Conservation (phyloP, 257 asterid species). For the Linaria vulgaris region DNA sequence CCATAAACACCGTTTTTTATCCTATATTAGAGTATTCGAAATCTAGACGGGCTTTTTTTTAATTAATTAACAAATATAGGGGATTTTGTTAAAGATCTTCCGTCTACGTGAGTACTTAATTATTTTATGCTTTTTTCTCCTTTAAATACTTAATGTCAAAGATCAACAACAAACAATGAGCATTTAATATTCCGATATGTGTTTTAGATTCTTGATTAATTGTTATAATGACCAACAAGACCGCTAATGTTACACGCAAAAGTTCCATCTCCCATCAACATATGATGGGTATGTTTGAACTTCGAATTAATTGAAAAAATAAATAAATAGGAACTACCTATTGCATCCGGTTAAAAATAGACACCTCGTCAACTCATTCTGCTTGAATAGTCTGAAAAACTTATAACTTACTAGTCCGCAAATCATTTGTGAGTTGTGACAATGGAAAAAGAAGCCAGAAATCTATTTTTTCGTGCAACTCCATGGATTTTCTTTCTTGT, state of each 20-base stretch:
- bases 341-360: neutral
- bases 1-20: no score
- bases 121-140: no score
- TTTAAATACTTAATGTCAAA: no score
- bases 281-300: neutral
- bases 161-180: slow-evolving; percentile 7
- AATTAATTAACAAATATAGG: no score
- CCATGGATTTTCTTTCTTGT: slow-evolving; percentile 39
- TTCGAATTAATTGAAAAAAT: neutral
- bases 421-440: neutral
- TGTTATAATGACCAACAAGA: slow-evolving; percentile 7
- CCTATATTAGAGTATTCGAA: no score
- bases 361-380: slow-evolving; percentile 13
- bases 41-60: no score
- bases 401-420: neutral
- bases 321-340: neutral
- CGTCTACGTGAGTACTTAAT: no score
- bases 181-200: neutral
- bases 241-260: slow-evolving; percentile 8
- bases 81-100: no score
- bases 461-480: slow-evolving; percentile 29
- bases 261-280: slow-evolving; percentile 8
- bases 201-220: slow-evolving; percentile 17
- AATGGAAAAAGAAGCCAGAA: slow-evolving; percentile 34
- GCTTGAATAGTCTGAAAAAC: slow-evolving; percentile 8